Percentiles rank a stretch among this genome's conserved stretches.
Conservation (phyloP, 139 green algal genomes). For the Tetradesmus lagerheimii region DNA sequence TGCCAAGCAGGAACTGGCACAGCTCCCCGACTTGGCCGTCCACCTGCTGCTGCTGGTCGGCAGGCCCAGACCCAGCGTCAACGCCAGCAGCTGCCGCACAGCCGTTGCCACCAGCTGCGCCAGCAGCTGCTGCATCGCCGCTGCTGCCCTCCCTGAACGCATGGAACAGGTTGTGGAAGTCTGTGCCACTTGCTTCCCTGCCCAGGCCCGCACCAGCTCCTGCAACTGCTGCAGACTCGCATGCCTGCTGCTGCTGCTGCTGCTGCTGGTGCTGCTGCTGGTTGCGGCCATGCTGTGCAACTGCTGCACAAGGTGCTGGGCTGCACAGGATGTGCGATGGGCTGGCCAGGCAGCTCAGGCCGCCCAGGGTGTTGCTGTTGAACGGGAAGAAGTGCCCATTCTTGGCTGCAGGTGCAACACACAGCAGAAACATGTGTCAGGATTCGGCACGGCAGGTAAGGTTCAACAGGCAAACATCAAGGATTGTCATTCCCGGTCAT, state of each 20-base stretch:
- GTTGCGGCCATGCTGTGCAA: neutral
- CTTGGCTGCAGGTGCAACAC: conserved; percentile 17
- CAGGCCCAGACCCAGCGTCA: neutral
- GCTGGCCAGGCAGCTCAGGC: conserved; percentile 25
- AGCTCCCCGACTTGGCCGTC: conserved; percentile 3
- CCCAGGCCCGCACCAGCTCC: neutral
- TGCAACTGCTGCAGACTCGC: neutral
- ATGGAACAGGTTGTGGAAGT: conserved; percentile 24
- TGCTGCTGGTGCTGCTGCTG: conserved; percentile 17
- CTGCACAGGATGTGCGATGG: neutral
- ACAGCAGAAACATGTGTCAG: neutral
- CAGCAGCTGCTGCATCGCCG: neutral
- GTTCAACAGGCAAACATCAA: too few relatives aligned
- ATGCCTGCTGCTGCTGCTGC: neutral
- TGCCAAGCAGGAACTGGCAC: conserved; percentile 14
- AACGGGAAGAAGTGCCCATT: neutral
- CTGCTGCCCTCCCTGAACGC: neutral
- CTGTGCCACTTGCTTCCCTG: neutral
- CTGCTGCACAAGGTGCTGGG: neutral
- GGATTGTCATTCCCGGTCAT: too few relatives aligned
- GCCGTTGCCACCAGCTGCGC: neutral
- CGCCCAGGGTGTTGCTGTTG: conserved; percentile 14
- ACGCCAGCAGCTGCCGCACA: neutral
- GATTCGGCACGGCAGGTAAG: too few relatives aligned
- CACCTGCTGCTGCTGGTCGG: neutral